Percentiles rank a stretch among this genome's conserved stretches.
Conservation (phyloP, 1,139 yeast species). For the Suhomyces guaymorum region DNA sequence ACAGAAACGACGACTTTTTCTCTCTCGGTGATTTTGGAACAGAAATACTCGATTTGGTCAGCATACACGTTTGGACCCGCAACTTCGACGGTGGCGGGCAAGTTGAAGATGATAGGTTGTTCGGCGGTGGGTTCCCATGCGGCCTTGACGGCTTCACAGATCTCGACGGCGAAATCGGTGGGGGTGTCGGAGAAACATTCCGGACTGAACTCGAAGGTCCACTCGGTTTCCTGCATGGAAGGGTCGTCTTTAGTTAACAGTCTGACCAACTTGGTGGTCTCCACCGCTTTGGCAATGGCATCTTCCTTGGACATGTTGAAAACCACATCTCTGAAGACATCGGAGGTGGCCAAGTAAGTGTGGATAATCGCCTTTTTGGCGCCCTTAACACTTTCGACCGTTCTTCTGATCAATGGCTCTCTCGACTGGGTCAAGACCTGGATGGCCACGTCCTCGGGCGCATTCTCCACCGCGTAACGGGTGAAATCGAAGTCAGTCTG, state of each 20-base stretch:
- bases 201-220: slow-evolving; percentile 50
- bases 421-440: slow-evolving; percentile 51
- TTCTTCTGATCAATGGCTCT: slow-evolving; percentile 46
- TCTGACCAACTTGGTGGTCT: slow-evolving; percentile 42
- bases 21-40: slow-evolving; percentile 42
- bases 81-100: slow-evolving; percentile 53
- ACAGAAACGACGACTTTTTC: slow-evolving; percentile 48
- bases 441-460: slow-evolving; percentile 48
- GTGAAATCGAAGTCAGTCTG: slow-evolving; percentile 54
- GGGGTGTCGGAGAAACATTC: slow-evolving; percentile 50
- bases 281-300: slow-evolving; percentile 43
- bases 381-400: slow-evolving; percentile 48
- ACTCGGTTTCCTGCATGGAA: slow-evolving; percentile 39
- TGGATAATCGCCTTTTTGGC: slow-evolving; percentile 52
- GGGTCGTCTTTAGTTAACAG: slow-evolving; percentile 47
- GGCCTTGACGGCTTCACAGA: slow-evolving; percentile 48
- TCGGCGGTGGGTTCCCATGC: slow-evolving; percentile 50
- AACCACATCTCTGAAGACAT: slow-evolving; percentile 48
- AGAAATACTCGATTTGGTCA: slow-evolving; percentile 51
- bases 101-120: slow-evolving; percentile 47
- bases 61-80: slow-evolving; percentile 52
- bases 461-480: slow-evolving; percentile 47
- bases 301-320: slow-evolving; percentile 46
- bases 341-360: slow-evolving; percentile 50
- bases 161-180: slow-evolving; percentile 43